Conservation (phyloP, 495 filamentous ascomycete genomes). For the Penicillium ochrochloron region DNA sequence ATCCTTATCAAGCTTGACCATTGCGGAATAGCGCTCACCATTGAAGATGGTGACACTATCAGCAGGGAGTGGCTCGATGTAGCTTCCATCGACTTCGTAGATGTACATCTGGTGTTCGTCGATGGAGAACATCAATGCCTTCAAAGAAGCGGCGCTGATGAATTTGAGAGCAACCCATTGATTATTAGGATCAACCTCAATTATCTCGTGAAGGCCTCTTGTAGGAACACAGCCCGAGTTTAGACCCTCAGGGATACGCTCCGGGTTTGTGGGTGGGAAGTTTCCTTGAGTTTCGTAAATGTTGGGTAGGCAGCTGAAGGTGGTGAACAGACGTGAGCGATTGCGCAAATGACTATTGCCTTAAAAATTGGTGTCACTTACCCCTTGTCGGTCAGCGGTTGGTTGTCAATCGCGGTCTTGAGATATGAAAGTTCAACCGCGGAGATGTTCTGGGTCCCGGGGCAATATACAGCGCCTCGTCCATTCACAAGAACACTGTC, state of each 20-base stretch:
- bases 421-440: conserved; percentile 39
- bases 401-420: conserved; percentile 32
- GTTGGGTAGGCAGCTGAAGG: conserved; percentile 33
- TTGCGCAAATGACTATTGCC: background rate
- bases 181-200: conserved; percentile 41
- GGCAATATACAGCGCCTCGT: conserved; percentile 55
- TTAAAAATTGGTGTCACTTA: conserved; percentile 24
- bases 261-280: conserved; percentile 35
- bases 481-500: conserved; percentile 60
- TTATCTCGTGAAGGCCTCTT: conserved; percentile 39
- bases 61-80: conserved; percentile 41
- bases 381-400: conserved; percentile 56
- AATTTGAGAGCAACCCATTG: conserved; percentile 56
- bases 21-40: conserved; percentile 43
- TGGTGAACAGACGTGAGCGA: background rate
- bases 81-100: conserved; percentile 47
- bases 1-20: conserved; percentile 44
- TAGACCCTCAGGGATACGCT: conserved; percentile 40
- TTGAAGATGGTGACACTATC: conserved; percentile 37
- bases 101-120: conserved; percentile 47
- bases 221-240: conserved; percentile 48
- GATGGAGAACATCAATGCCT: conserved; percentile 47
- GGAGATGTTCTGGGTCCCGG: conserved; percentile 37
- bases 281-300: conserved; percentile 37
- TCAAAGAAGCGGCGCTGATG: conserved; percentile 46